These are phyloP conservation scores for Lecanicillium sp. DNA, from an alignment of 2,329 filamentous ascomycete genomes.

Conservation along the genomic window DNA sequence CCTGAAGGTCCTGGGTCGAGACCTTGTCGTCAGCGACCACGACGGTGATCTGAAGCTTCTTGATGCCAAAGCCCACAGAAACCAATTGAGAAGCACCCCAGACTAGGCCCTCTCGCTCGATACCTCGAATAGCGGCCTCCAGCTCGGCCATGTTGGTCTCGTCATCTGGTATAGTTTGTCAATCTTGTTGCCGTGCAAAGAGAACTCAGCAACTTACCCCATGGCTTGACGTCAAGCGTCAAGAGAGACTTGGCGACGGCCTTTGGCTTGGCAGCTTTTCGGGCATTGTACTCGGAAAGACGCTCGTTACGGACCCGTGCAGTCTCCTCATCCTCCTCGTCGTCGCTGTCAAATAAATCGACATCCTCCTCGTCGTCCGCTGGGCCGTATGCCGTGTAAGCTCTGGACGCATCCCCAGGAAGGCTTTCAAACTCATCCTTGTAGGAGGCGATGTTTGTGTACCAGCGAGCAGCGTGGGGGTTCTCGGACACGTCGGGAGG, in stretches of 20 bases:
- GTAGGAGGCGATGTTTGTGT: slow-evolving; percentile 95
- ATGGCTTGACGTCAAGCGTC: slow-evolving; percentile 95
- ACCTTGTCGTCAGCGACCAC: slow-evolving; percentile 97
- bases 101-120: slow-evolving; percentile 88
- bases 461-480: slow-evolving; percentile 94
- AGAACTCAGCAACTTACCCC: slow-evolving; percentile 62
- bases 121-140: slow-evolving; percentile 70
- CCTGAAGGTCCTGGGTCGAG: slow-evolving; percentile 77
- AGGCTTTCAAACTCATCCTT: slow-evolving; percentile 88
- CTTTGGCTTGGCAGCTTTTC: slow-evolving; percentile 94
- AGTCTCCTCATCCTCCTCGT: slow-evolving; percentile 93
- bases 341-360: slow-evolving; percentile 88
- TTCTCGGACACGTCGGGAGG: slow-evolving; percentile 77
- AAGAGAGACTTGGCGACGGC: slow-evolving; percentile 90
- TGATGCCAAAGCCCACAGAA: slow-evolving; percentile 92
- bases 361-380: slow-evolving; percentile 75
- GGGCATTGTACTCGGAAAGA: slow-evolving; percentile 88
- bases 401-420: slow-evolving; percentile 82
- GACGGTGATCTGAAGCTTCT: slow-evolving; percentile 98
- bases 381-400: slow-evolving; percentile 85
- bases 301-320: slow-evolving; percentile 79
- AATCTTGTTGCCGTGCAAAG: slow-evolving; percentile 12
- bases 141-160: slow-evolving; percentile 86
- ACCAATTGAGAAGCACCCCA: slow-evolving; percentile 92
- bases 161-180: slow-evolving; percentile 50